Evolutionary conservation across 2,329 filamentous ascomycete genomes (phyloP).

Genomic region (Xylaria polymorpha): DNA sequence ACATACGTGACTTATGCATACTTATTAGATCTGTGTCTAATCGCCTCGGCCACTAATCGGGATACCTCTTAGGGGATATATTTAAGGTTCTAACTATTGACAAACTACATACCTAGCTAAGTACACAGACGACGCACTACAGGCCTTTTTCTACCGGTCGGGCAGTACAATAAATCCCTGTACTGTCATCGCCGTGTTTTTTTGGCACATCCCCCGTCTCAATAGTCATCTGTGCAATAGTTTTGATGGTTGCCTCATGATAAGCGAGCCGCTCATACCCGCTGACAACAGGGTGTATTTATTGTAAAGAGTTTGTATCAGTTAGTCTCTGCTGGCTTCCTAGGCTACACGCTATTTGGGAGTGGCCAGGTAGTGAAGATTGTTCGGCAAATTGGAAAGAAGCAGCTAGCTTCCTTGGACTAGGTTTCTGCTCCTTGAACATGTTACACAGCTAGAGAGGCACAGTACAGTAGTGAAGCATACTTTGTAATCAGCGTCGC

Average conservation of each 20-base stretch:
- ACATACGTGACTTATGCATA: too few species aligned
- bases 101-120: not conserved
- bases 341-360: not conserved
- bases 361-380: not conserved
- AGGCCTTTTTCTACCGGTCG: constrained; percentile 13
- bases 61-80: not conserved
- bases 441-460: not conserved
- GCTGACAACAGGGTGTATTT: not conserved
- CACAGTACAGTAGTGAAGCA: not conserved
- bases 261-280: constrained; percentile 5
- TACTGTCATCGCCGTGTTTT: constrained; percentile 13
- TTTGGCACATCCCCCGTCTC: constrained; percentile 10
- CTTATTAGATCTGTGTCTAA: not conserved
- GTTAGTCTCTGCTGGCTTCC: not conserved
- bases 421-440: not conserved
- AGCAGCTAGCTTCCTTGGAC: not conserved
- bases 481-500: not conserved
- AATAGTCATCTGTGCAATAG: not conserved
- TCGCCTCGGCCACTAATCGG: not conserved
- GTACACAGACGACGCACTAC: not conserved
- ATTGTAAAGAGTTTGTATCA: not conserved
- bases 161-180: constrained; percentile 17
- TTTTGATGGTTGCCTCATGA: not conserved
- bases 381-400: not conserved
- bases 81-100: not conserved